phyloP scores from a whole-genome alignment of 2,329 filamentous ascomycete genomes.

The Penicillium expansum region DNA sequence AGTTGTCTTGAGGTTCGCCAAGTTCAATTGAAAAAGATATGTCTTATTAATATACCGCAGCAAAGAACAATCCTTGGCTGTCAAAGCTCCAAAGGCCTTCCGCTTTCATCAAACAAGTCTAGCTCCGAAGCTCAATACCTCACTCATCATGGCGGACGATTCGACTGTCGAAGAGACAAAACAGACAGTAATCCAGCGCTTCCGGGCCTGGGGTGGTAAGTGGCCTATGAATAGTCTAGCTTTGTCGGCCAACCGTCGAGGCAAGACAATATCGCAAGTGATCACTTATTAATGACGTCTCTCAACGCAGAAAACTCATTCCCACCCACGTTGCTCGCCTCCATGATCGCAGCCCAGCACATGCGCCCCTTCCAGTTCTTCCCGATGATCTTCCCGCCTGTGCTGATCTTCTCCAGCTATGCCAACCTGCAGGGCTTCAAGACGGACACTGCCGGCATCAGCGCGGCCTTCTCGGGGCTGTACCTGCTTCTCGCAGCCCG shows the following conservation, averaged over 20 bases:
- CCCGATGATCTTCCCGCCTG: constrained; percentile 65
- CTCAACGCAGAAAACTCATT: constrained; percentile 57
- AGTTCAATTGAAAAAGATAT: not conserved
- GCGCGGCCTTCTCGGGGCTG: constrained; percentile 62
- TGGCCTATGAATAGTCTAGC: not conserved
- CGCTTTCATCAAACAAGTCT: not conserved
- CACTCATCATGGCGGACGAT: constrained; percentile 29
- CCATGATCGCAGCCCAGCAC: constrained; percentile 64
- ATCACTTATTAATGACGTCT: constrained; percentile 3
- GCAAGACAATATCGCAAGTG: not conserved
- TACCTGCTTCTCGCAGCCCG: constrained; percentile 63
- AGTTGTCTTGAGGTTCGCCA: not conserved
- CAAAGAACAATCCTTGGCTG: not conserved
- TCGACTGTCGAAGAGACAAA: constrained; percentile 36
- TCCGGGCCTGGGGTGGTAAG: constrained; percentile 46
- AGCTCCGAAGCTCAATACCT: not conserved
- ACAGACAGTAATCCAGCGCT: constrained; percentile 38
- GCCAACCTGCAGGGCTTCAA: constrained; percentile 62
- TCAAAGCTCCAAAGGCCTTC: not conserved
- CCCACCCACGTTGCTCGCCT: constrained; percentile 63
- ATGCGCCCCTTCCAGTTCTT: constrained; percentile 63
- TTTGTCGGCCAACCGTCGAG: not conserved
- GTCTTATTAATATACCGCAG: constrained; percentile 2
- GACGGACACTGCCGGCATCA: constrained; percentile 62
- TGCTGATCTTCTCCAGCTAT: constrained; percentile 65